Percentiles rank a stretch among this genome's conserved stretches.
Evolutionary conservation across 768 basidiomycete species (phyloP).

Genomic region (Suillus tomentosus): DNA sequence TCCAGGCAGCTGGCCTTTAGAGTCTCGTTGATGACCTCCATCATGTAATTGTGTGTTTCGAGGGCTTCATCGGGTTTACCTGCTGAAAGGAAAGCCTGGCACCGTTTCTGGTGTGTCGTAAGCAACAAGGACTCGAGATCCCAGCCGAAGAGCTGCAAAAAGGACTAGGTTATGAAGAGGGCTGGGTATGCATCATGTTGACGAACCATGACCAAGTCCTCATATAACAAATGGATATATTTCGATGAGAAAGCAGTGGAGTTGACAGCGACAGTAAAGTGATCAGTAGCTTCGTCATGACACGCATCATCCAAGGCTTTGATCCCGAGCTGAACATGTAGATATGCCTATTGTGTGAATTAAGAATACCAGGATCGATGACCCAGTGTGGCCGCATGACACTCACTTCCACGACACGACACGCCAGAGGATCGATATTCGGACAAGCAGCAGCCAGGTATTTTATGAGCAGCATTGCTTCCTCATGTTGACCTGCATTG

Average conservation of each 20-base stretch:
- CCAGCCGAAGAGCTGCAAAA: background rate
- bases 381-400: background rate
- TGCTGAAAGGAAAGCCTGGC: background rate
- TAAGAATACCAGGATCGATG: background rate
- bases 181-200: background rate
- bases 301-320: background rate
- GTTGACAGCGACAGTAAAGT: background rate
- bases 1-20: background rate
- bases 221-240: background rate
- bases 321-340: background rate
- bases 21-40: background rate
- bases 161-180: background rate
- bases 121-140: background rate
- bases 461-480: background rate
- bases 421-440: background rate
- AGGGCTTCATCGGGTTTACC: background rate
- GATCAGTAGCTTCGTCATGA: background rate
- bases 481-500: background rate
- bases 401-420: background rate
- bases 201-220: background rate
- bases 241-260: background rate
- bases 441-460: background rate
- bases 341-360: background rate
- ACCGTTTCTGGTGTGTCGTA: background rate
- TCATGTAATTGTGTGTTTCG: background rate